Conservation (phyloP, 73 alveolate species). For the Paramecium tetraurelia region DNA sequence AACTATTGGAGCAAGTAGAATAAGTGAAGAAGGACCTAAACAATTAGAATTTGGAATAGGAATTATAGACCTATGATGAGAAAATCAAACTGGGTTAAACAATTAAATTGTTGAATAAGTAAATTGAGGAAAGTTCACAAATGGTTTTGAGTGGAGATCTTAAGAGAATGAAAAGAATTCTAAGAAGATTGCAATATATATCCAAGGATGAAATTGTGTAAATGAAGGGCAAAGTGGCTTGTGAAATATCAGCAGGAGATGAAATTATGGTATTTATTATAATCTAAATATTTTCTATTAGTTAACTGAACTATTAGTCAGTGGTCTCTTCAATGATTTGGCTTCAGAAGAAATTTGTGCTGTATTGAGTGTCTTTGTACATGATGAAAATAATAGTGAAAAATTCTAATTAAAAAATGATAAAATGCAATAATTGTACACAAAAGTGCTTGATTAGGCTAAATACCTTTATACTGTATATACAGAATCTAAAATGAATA, state of each 20-base stretch:
- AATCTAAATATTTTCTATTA: not conserved
- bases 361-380: slow-evolving; percentile 82
- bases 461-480: slow-evolving; percentile 83
- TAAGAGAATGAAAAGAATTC: slow-evolving; percentile 96
- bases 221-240: slow-evolving; percentile 98
- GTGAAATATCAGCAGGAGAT: slow-evolving; percentile 96
- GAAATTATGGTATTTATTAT: slow-evolving; percentile 76
- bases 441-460: slow-evolving; percentile 68
- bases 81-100: slow-evolving; percentile 65
- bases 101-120: slow-evolving; percentile 41
- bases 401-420: slow-evolving; percentile 77
- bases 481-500: slow-evolving; percentile 89
- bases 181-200: slow-evolving; percentile 92
- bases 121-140: slow-evolving; percentile 71
- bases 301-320: slow-evolving; percentile 85
- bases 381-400: slow-evolving; percentile 73
- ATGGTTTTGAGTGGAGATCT: slow-evolving; percentile 97
- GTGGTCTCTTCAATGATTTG: slow-evolving; percentile 84
- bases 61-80: slow-evolving; percentile 63
- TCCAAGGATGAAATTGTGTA: slow-evolving; percentile 90
- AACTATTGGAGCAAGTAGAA: slow-evolving; percentile 49
- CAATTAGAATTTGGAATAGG: slow-evolving; percentile 17
- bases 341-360: slow-evolving; percentile 89
- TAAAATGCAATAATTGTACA: slow-evolving; percentile 57
- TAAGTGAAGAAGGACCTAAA: slow-evolving; percentile 7